Evolutionary conservation across 257 asterid species (phyloP), one percentile per base, ranked within the genome.

Genomic region (Linaria vulgaris): DNA sequence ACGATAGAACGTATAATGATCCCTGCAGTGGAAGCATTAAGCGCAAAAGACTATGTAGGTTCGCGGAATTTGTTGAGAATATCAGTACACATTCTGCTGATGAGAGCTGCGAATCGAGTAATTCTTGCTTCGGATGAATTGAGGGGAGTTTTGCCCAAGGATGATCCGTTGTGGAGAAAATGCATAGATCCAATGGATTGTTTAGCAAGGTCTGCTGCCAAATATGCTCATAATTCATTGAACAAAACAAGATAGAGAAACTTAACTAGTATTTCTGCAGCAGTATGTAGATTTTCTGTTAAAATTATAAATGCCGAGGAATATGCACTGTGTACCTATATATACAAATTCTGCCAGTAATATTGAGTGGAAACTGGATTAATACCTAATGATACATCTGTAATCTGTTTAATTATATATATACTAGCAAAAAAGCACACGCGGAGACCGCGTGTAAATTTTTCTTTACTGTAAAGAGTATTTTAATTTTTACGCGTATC

Each of bases 91-190:
- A 79, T 87, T 61, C 85, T 90, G 63, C 67, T 90, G 17, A 83
- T 85, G 44, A 77, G 83, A 70, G 88, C 92, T 19, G 96, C 80
- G 61, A 90, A 76, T 72, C 72, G 74, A 23, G 68, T 90, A 16
- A 64, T 90, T 61, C 74, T 87, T 31, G 97, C 96, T 61, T 81
- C 87, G 3, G 97, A 90, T 70, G 88, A 87, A 64, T 49, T 85
- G 50, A 71, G 64, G 2, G 73, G 69, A 9, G 73, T 87, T 65
- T 71, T 90, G 80, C 97, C 97, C 6, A 76, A 78, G 1, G 82
- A 83, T 0, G 97, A 90, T 74, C 95, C 87, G 52, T 74, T 90
- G 70, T 76, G 84, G 78, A 78, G 62, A 65, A 83, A 74, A 76
- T 90, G 96, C 66, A 59, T 83, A 2, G 85, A 85, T 62, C 46